Evolutionary conservation across 1,284 basidiomycete genomes (phyloP).

Genomic region (Ceratobasidium sp.): DNA sequence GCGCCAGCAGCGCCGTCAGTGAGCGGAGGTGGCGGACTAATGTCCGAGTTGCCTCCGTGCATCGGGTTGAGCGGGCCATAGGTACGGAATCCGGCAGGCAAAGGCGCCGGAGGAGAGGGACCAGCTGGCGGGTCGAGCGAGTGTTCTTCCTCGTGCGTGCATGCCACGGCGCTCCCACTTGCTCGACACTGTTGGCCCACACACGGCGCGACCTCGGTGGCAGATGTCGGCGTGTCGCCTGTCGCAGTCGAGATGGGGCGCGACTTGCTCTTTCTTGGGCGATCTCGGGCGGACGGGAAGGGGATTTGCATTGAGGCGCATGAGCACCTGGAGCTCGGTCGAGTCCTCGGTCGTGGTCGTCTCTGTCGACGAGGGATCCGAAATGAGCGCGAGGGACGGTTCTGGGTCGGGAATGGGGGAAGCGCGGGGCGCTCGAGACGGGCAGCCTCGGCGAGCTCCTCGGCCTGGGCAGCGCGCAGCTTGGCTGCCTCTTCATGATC

Average conservation of each 20-base stretch:
- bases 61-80: slow-evolving; percentile 49
- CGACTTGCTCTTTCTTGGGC: neutral
- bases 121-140: neutral
- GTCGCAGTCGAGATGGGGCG: slow-evolving; percentile 12
- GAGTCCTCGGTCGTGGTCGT: neutral
- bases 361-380: slow-evolving; percentile 23
- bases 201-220: slow-evolving; percentile 34
- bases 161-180: slow-evolving; percentile 42
- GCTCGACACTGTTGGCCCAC: slow-evolving; percentile 31
- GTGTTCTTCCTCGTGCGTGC: neutral
- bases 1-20: slow-evolving; percentile 37
- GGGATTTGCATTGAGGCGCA: slow-evolving; percentile 5
- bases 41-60: slow-evolving; percentile 18
- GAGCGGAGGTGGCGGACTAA: slow-evolving; percentile 36
- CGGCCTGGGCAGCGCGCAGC: slow-evolving; percentile 35
- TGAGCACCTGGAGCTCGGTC: slow-evolving; percentile 28
- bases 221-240: slow-evolving; percentile 3
- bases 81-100: too few species aligned
- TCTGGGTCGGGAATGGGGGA: slow-evolving; percentile 34
- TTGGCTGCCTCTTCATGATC: slow-evolving; percentile 35
- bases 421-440: slow-evolving; percentile 40
- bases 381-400: slow-evolving; percentile 30
- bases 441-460: slow-evolving; percentile 40
- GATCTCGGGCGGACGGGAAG: slow-evolving; percentile 20
- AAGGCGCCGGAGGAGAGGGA: neutral